A percentile compares a stretch with the other conserved stretches of the same genome.
Evolutionary conservation across 179 eudicot species (phyloP).

Genomic region (Nepenthes alata): DNA sequence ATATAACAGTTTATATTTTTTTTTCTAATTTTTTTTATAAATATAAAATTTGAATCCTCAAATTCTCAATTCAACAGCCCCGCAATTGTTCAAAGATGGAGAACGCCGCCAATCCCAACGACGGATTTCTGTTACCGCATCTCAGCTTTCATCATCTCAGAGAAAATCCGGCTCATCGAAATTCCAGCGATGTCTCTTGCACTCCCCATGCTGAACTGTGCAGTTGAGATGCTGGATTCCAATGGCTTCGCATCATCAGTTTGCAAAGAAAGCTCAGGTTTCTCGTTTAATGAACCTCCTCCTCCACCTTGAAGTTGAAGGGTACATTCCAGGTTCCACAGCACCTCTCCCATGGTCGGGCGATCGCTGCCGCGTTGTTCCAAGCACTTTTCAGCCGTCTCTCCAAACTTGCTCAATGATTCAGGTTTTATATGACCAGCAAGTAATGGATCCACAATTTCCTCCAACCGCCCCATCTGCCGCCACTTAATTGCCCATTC

Average conservation of each 20-base stretch:
- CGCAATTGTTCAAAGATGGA: no score
- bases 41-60: no score
- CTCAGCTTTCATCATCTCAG: slow-evolving; percentile 26
- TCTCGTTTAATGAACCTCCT: slow-evolving; percentile 8
- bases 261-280: slow-evolving; percentile 5
- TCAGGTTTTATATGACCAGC: slow-evolving; percentile 21
- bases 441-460: slow-evolving; percentile 30
- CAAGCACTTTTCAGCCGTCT: slow-evolving; percentile 45
- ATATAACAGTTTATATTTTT: no score
- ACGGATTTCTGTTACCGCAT: neutral
- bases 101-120: no score
- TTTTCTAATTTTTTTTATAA: no score
- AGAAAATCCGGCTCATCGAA: slow-evolving; percentile 30
- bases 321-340: slow-evolving; percentile 33
- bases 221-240: slow-evolving; percentile 7
- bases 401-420: slow-evolving; percentile 27
- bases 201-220: slow-evolving; percentile 19
- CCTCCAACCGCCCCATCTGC: slow-evolving; percentile 21
- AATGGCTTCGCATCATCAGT: slow-evolving; percentile 7
- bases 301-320: slow-evolving; percentile 26
- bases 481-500: slow-evolving; percentile 33
- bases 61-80: no score
- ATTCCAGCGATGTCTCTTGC: slow-evolving; percentile 16
- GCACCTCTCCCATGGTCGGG: slow-evolving; percentile 42
- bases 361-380: slow-evolving; percentile 34